Evolutionary conservation across 2,329 filamentous ascomycete genomes (phyloP).

Genomic region (Simplicillium sp.): DNA sequence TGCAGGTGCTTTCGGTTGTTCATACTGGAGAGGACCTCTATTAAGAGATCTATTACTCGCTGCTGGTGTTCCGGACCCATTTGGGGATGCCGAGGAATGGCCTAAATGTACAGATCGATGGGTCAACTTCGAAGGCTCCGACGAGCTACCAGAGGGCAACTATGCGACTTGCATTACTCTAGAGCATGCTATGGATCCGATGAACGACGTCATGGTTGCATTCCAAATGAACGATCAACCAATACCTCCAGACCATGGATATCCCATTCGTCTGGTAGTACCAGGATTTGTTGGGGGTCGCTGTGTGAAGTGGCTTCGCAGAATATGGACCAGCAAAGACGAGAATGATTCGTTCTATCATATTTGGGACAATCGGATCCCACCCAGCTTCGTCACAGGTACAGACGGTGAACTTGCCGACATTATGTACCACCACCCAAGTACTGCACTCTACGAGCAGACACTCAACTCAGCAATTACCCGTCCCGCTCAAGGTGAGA

Average conservation of each 20-base stretch:
- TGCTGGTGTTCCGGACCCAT: constrained; percentile 22
- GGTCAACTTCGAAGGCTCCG: constrained; percentile 40
- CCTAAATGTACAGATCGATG: constrained; percentile 13
- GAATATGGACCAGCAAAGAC: constrained; percentile 28
- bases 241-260: constrained; percentile 34
- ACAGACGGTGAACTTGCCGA: constrained; percentile 36
- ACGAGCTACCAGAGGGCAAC: constrained; percentile 33
- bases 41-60: constrained; percentile 32
- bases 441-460: constrained; percentile 37
- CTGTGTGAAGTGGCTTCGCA: constrained; percentile 36
- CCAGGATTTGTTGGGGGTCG: constrained; percentile 34
- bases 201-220: constrained; percentile 38
- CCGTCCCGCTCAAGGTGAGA: constrained; percentile 34
- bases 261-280: constrained; percentile 28
- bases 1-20: constrained; percentile 33
- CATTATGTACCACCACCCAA: constrained; percentile 35
- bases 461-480: constrained; percentile 37
- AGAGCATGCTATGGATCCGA: constrained; percentile 33
- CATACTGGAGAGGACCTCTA: constrained; percentile 38
- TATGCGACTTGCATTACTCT: constrained; percentile 37
- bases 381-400: constrained; percentile 40
- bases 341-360: constrained; percentile 38
- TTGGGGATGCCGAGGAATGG: not conserved
- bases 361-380: constrained; percentile 38
- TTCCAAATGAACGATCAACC: constrained; percentile 33